phyloP scores from a whole-genome alignment of 2,329 filamentous ascomycete species.

The Scytalidium sp. region DNA sequence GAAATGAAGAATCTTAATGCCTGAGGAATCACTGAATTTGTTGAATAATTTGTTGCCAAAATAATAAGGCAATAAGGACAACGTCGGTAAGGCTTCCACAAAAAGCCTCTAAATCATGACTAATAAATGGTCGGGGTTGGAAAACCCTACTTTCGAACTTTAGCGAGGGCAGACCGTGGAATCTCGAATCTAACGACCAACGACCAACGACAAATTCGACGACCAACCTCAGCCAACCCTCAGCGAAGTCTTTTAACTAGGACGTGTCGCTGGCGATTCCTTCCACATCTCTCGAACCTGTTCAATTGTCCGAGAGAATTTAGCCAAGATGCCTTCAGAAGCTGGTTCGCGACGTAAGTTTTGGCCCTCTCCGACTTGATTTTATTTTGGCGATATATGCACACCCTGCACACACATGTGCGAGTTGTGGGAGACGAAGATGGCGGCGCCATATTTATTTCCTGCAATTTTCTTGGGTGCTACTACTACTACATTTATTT shows the following conservation, averaged over 20 bases:
- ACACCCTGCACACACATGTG: too few relatives aligned
- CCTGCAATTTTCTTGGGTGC: neutral
- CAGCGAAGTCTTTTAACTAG: constrained; percentile 27
- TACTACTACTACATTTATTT: constrained; percentile 2
- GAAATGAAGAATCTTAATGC: neutral
- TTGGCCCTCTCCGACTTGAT: neutral
- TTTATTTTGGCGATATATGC: neutral
- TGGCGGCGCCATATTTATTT: too few relatives aligned
- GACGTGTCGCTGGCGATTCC: constrained; percentile 25
- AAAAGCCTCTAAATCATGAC: neutral
- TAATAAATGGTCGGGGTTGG: neutral
- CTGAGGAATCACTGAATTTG: neutral
- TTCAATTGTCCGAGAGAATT: constrained; percentile 42
- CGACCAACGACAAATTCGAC: constrained; percentile 26
- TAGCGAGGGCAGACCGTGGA: neutral
- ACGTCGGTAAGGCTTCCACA: neutral
- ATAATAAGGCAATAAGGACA: neutral
- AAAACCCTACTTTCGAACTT: neutral
- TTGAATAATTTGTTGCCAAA: neutral
- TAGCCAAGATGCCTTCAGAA: constrained; percentile 83
- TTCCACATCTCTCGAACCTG: constrained; percentile 30
- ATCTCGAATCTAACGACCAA: constrained; percentile 4
- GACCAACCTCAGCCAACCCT: constrained; percentile 14
- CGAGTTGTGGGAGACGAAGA: too few relatives aligned
- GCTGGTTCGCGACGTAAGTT: constrained; percentile 85